phyloP scores from a whole-genome alignment of 805 yeast genomes.

The Candida rishiriensis region DNA sequence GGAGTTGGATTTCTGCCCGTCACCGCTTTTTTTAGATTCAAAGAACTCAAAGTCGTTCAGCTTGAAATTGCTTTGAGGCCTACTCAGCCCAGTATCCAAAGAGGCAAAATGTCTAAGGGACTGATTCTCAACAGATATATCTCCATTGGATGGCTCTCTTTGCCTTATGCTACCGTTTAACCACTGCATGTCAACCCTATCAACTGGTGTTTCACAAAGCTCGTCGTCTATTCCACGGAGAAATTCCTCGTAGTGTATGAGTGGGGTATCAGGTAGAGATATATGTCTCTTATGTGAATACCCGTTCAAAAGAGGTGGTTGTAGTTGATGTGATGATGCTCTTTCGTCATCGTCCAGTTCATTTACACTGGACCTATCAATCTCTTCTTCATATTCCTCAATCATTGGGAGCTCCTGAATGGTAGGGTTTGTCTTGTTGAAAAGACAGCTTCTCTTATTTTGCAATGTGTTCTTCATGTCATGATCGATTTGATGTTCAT shows the following conservation, averaged over 20 bases:
- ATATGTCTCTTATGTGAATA: conserved; percentile 15
- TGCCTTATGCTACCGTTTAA: not conserved
- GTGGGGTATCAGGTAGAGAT: conserved; percentile 22
- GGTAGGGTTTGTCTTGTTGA: no score
- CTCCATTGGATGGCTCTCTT: not conserved
- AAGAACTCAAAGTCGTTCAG: conserved; percentile 11
- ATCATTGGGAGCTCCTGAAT: conserved; percentile 2
- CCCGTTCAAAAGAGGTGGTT: not conserved
- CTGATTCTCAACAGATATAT: conserved; percentile 4
- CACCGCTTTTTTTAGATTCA: conserved; percentile 1
- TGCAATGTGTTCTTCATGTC: not conserved
- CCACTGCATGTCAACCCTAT: conserved; percentile 6
- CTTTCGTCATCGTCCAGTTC: conserved; percentile 4
- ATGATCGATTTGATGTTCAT: not conserved
- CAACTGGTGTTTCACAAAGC: conserved; percentile 4
- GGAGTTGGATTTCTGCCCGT: no score
- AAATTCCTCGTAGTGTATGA: not conserved
- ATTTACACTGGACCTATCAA: conserved; percentile 3
- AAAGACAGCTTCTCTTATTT: not conserved
- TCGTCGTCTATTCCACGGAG: not conserved
- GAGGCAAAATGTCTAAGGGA: conserved; percentile 30
- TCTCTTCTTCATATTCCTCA: conserved; percentile 1
- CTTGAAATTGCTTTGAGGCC: conserved; percentile 3
- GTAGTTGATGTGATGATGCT: not conserved
- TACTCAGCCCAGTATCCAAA: conserved; percentile 26